A percentile compares a stretch with the other conserved stretches of the same genome.
phyloP scores from a whole-genome alignment of 345 rosid species.

The Orychophragmus violaceus region DNA sequence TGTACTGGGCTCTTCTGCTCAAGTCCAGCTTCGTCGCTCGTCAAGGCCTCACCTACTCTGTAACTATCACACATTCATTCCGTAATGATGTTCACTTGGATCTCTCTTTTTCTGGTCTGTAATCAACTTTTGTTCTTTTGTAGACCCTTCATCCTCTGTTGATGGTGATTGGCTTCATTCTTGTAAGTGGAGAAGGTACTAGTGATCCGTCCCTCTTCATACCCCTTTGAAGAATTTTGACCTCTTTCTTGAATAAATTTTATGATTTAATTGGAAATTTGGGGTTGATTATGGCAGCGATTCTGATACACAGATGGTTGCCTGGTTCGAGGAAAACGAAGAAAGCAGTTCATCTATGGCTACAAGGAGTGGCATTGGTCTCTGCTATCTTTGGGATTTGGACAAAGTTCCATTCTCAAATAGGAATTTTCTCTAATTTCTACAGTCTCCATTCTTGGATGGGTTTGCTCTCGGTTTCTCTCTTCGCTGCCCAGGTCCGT shows the following conservation, averaged over 20 bases:
- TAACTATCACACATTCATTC: conserved; percentile 16
- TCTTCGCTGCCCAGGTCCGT: conserved; percentile 81
- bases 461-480: conserved; percentile 77
- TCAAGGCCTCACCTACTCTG: conserved; percentile 60
- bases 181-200: conserved; percentile 90
- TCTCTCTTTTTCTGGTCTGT: background rate
- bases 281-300: conserved; percentile 44
- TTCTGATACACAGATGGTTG: conserved; percentile 82
- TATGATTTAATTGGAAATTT: background rate
- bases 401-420: conserved; percentile 63
- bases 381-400: conserved; percentile 83
- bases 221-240: background rate
- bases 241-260: background rate
- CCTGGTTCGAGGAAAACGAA: conserved; percentile 79
- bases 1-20: conserved; percentile 66
- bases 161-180: conserved; percentile 94
- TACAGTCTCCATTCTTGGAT: conserved; percentile 96
- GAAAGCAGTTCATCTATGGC: conserved; percentile 81
- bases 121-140: background rate
- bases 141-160: conserved; percentile 73
- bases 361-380: conserved; percentile 83
- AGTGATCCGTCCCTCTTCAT: background rate
- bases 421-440: conserved; percentile 75
- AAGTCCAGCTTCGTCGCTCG: conserved; percentile 51
- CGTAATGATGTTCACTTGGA: background rate